These are phyloP conservation scores for Solanum medicagineum DNA, from an alignment of 257 asterid species.

Conservation along the genomic window DNA sequence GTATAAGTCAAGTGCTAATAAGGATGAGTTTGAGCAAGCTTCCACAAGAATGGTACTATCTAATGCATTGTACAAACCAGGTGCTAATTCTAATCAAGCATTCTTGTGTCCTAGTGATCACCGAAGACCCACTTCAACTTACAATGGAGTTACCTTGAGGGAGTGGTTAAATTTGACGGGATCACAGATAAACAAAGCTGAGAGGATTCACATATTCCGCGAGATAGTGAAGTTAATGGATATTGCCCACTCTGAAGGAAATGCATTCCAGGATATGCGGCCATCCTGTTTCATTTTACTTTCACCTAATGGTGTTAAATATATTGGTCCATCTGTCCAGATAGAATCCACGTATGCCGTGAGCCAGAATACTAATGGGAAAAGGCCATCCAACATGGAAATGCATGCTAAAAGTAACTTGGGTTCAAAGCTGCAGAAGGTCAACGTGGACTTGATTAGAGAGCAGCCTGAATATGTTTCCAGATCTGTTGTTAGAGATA, in stretches of 20 bases:
- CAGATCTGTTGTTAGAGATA: neutral
- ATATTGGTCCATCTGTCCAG: constrained; percentile 13
- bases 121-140: neutral
- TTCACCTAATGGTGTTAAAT: constrained; percentile 12
- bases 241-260: constrained; percentile 14
- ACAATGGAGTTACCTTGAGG: constrained; percentile 19
- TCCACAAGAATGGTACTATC: neutral
- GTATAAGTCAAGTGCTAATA: neutral
- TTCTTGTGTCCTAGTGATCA: neutral
- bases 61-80: neutral
- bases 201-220: constrained; percentile 17
- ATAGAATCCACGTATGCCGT: neutral
- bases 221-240: constrained; percentile 23
- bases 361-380: neutral
- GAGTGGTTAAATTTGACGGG: constrained; percentile 23
- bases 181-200: constrained; percentile 6
- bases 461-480: neutral
- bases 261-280: constrained; percentile 16
- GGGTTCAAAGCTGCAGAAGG: constrained; percentile 12
- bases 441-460: neutral
- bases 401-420: neutral
- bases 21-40: neutral
- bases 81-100: neutral
- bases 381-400: constrained; percentile 12
- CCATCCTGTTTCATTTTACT: constrained; percentile 27